phyloP scores from a whole-genome alignment of 2,329 filamentous ascomycete genomes.

The Lachnellula subtilissima region DNA sequence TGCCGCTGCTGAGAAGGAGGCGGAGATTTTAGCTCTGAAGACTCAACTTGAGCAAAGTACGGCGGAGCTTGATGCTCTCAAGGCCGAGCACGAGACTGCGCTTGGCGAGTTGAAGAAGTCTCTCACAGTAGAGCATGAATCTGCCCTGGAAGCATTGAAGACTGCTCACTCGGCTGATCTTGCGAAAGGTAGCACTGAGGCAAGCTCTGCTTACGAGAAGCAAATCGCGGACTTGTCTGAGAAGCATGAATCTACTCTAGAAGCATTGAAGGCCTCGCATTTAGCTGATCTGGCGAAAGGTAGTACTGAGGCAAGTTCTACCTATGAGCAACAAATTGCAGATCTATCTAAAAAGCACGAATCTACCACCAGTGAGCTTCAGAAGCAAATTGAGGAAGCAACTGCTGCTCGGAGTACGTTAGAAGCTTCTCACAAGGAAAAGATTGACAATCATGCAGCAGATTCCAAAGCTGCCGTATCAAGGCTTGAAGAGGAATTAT shows the following conservation, averaged over 20 bases:
- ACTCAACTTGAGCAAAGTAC: conserved; percentile 37
- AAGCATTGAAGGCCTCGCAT: conserved; percentile 49
- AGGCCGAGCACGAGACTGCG: conserved; percentile 33
- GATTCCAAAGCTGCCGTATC: conserved; percentile 43
- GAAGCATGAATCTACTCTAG: conserved; percentile 46
- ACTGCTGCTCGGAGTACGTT: conserved; percentile 43
- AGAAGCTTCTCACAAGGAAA: conserved; percentile 42
- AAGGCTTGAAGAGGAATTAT: conserved; percentile 49
- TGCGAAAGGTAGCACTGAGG: conserved; percentile 41
- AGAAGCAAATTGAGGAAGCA: conserved; percentile 52
- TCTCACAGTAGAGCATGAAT: conserved; percentile 46
- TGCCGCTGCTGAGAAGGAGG: conserved; percentile 33
- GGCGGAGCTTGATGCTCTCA: conserved; percentile 25
- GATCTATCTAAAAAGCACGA: conserved; percentile 50
- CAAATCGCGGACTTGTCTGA: conserved; percentile 47
- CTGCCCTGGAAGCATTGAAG: conserved; percentile 46
- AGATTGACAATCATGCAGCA: conserved; percentile 41
- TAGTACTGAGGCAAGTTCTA: conserved; percentile 38
- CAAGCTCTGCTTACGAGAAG: conserved; percentile 42
- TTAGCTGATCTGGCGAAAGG: conserved; percentile 44
- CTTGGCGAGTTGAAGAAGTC: conserved; percentile 47
- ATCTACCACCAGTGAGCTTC: conserved; percentile 42
- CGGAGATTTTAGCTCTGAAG: conserved; percentile 30
- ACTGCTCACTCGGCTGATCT: conserved; percentile 48
- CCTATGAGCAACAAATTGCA: conserved; percentile 45